These are phyloP conservation scores for Talaromyces sp. DNA, from an alignment of 2,329 filamentous ascomycete genomes.

Conservation along the genomic window DNA sequence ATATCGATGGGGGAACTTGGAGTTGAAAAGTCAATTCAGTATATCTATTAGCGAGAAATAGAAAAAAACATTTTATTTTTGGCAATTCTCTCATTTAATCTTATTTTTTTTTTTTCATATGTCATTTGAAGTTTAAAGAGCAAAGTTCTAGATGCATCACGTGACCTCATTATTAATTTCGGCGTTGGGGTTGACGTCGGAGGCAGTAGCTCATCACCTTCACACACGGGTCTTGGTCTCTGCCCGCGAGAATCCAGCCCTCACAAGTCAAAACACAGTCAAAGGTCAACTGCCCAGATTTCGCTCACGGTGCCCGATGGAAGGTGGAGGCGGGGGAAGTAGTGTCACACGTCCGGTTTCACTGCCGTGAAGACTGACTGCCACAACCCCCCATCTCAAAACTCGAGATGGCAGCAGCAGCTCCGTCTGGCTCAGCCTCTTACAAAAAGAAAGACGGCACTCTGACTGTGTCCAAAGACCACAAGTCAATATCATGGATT, in stretches of 20 bases:
- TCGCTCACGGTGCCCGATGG: conserved; percentile 4
- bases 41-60: not conserved
- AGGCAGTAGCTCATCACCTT: not conserved
- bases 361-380: conserved; percentile 31
- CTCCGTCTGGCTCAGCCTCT: conserved; percentile 61
- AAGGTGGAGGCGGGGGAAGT: conserved; percentile 18
- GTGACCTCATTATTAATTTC: not conserved
- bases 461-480: conserved; percentile 68
- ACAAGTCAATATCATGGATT: conserved; percentile 73
- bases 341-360: conserved; percentile 22
- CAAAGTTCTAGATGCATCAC: not conserved
- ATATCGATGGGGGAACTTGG: too few relatives aligned
- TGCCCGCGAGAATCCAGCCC: not conserved
- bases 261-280: not conserved
- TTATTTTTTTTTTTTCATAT: too few relatives aligned
- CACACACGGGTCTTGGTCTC: not conserved
- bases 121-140: not conserved
- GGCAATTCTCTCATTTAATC: too few relatives aligned
- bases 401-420: conserved; percentile 30
- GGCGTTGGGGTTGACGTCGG: not conserved
- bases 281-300: not conserved
- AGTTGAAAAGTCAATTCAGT: not conserved
- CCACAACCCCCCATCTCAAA: not conserved
- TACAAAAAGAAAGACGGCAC: conserved; percentile 97
- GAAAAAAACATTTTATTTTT: too few relatives aligned